Evolutionary conservation across 129 eudicot genomes (phyloP).

Genomic region (Helichrysum umbraculigerum): DNA sequence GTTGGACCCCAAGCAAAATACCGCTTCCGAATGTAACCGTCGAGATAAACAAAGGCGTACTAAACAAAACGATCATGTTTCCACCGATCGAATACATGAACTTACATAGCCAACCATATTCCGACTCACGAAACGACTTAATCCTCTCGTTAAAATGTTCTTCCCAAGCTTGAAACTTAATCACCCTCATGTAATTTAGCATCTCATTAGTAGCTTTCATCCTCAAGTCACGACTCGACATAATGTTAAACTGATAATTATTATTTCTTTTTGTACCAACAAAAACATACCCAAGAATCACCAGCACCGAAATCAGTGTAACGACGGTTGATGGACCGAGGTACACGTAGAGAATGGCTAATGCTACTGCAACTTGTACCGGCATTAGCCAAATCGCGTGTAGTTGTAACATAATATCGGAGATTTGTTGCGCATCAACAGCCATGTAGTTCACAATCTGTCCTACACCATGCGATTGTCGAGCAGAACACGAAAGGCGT

Average conservation of each 20-base stretch:
- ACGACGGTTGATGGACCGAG: conserved; percentile 43
- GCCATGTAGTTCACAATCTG: conserved; percentile 78
- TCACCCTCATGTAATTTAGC: conserved; percentile 65
- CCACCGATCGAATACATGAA: conserved; percentile 44
- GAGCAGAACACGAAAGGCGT: conserved; percentile 51
- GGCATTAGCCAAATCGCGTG: conserved; percentile 72
- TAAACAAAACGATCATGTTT: conserved; percentile 48
- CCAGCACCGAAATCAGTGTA: conserved; percentile 35
- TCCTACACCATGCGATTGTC: conserved; percentile 75
- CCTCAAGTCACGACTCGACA: conserved; percentile 52
- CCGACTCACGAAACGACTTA: conserved; percentile 40
- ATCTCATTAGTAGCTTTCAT: conserved; percentile 61
- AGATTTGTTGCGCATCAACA: conserved; percentile 59
- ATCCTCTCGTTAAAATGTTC: conserved; percentile 55
- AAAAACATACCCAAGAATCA: conserved; percentile 17
- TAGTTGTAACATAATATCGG: conserved; percentile 50
- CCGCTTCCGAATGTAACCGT: conserved; percentile 51
- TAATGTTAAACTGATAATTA: conserved; percentile 42
- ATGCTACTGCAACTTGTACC: conserved; percentile 40
- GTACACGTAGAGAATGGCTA: conserved; percentile 40
- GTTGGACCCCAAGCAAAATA: conserved; percentile 32
- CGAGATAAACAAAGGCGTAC: conserved; percentile 43
- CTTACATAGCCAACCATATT: conserved; percentile 58
- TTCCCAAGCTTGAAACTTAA: conserved; percentile 81
- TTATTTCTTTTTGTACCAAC: conserved; percentile 30